A percentile compares a stretch with the other conserved stretches of the same genome.
Conservation (phyloP, 805 yeast genomes). For the Yarrowia osloensis region DNA sequence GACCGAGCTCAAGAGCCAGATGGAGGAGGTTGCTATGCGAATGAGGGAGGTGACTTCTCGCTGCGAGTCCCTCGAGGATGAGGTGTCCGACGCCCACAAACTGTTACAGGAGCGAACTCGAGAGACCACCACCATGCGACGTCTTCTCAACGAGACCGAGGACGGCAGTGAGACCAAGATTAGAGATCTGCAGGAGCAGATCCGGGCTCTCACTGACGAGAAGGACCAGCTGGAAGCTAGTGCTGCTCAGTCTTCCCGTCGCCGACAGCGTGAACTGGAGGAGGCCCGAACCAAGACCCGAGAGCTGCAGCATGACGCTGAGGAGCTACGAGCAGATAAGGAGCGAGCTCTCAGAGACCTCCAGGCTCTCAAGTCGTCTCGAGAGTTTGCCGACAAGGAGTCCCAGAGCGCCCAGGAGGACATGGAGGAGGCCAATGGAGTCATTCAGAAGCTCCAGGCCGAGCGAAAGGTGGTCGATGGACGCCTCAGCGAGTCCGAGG, state of each 20-base stretch:
- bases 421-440: slow-evolving; percentile 4
- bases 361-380: slow-evolving; percentile 35
- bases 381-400: slow-evolving; percentile 41
- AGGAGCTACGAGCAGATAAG: slow-evolving; percentile 45
- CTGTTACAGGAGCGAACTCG: slow-evolving; percentile 77
- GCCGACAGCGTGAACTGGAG: slow-evolving; percentile 66
- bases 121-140: slow-evolving; percentile 72
- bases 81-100: slow-evolving; percentile 70
- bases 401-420: slow-evolving; percentile 35
- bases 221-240: slow-evolving; percentile 61
- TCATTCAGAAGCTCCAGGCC: slow-evolving; percentile 35
- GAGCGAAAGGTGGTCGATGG: slow-evolving; percentile 38
- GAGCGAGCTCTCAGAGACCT: slow-evolving; percentile 34
- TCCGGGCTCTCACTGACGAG: slow-evolving; percentile 59
- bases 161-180: slow-evolving; percentile 54
- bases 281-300: slow-evolving; percentile 53
- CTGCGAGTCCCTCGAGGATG: slow-evolving; percentile 74
- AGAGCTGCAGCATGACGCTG: slow-evolving; percentile 46
- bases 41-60: slow-evolving; percentile 63
- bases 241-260: slow-evolving; percentile 51
- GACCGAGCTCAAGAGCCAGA: slow-evolving; percentile 38
- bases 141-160: slow-evolving; percentile 68
- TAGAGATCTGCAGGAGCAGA: slow-evolving; percentile 57
- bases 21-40: slow-evolving; percentile 51
- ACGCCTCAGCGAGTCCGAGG: slow-evolving; percentile 39